phyloP scores from a whole-genome alignment of 1,284 basidiomycete species.

The Cutaneotrichosporon cavernicola region DNA sequence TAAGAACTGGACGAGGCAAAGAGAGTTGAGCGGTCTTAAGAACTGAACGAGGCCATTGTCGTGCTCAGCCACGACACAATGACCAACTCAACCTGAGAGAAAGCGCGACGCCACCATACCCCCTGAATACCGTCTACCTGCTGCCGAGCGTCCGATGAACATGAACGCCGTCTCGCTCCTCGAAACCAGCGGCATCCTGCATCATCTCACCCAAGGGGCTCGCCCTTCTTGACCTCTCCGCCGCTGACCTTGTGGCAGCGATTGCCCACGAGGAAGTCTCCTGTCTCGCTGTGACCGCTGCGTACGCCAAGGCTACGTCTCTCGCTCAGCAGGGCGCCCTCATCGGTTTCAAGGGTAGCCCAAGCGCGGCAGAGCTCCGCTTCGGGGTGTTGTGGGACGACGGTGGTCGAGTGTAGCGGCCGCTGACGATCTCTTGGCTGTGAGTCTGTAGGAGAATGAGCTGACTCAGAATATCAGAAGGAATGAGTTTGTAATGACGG shows the following conservation, averaged over 20 bases:
- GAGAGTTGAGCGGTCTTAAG: background rate
- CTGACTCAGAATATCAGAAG: background rate
- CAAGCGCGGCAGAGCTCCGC: conserved; percentile 19
- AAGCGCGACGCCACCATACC: conserved; percentile 22
- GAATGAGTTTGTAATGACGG: background rate
- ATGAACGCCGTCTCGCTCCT: background rate
- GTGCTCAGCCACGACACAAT: background rate
- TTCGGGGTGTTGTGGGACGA: conserved; percentile 53
- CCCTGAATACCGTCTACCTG: conserved; percentile 7
- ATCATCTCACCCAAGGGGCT: conserved; percentile 34
- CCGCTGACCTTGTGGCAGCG: background rate
- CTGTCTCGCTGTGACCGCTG: background rate
- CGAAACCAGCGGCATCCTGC: conserved; percentile 51
- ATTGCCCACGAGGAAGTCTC: background rate
- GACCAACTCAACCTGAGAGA: background rate
- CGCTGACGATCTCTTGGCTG: conserved; percentile 32
- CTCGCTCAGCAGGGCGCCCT: conserved; percentile 50
- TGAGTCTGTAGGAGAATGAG: conserved; percentile 5
- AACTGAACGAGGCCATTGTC: background rate
- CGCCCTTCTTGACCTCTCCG: background rate
- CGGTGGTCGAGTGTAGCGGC: conserved; percentile 40
- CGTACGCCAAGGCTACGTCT: conserved; percentile 21
- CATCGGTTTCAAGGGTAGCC: conserved; percentile 41
- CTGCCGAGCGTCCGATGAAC: too few relatives aligned
- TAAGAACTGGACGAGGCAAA: background rate